These are phyloP conservation scores for Trametes villosa DNA, from an alignment of 768 basidiomycete species.

Conservation along the genomic window DNA sequence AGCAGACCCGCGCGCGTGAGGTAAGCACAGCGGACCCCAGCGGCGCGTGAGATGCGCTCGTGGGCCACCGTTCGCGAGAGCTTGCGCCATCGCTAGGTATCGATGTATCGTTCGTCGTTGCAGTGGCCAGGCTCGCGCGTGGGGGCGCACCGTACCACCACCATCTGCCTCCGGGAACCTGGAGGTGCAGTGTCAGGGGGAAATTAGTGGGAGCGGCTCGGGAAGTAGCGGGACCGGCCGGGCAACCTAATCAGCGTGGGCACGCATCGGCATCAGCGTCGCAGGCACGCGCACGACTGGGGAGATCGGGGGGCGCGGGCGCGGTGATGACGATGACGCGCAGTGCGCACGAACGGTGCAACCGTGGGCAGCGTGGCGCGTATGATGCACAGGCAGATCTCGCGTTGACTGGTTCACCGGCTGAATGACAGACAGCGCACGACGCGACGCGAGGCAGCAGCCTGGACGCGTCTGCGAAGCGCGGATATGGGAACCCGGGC, in stretches of 20 bases:
- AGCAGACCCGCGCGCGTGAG: slow-evolving; percentile 12
- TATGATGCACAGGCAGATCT: neutral
- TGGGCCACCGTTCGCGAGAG: neutral
- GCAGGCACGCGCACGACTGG: neutral
- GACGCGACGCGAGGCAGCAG: no score
- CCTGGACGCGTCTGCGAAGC: neutral
- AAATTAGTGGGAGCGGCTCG: neutral
- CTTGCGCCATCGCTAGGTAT: no score
- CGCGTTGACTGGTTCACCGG: neutral
- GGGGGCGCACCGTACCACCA: no score
- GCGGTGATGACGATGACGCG: slow-evolving; percentile 13
- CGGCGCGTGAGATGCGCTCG: neutral
- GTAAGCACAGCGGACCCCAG: neutral
- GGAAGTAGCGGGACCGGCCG: slow-evolving; percentile 16
- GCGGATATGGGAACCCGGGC: no score
- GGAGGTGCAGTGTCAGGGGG: no score
- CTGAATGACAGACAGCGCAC: neutral
- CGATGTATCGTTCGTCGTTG: neutral
- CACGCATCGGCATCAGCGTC: neutral
- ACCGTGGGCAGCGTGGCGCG: neutral
- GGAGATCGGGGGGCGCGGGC: neutral
- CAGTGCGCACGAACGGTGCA: slow-evolving; percentile 1
- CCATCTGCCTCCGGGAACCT: no score
- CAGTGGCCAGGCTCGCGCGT: no score
- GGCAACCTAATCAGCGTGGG: slow-evolving; percentile 18